phyloP scores from a whole-genome alignment of 371 early-diverging fungal species.

The Circinella umbellata region DNA sequence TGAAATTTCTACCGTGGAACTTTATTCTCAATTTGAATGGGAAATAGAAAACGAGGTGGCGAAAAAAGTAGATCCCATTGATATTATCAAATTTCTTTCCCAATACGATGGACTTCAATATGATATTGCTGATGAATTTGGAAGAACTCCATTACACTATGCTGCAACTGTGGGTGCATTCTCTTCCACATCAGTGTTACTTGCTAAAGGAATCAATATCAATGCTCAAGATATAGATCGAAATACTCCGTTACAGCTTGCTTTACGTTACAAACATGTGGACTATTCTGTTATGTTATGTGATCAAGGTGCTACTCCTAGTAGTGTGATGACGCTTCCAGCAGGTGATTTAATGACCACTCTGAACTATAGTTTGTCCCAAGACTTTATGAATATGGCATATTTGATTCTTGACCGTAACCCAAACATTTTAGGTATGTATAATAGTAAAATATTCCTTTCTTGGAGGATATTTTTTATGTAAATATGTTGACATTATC shows the following conservation, averaged over 20 bases:
- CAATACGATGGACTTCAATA: conserved; percentile 21
- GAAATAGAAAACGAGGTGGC: conserved; percentile 7
- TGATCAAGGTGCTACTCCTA: conserved; percentile 43
- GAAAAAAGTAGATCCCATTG: conserved; percentile 58
- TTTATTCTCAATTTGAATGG: conserved; percentile 22
- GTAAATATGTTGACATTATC: not conserved
- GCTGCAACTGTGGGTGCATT: conserved; percentile 63
- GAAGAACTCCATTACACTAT: conserved; percentile 65
- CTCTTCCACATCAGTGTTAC: conserved; percentile 53
- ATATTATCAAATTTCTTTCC: conserved; percentile 52
- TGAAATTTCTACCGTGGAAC: not conserved
- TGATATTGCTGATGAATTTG: conserved; percentile 41
- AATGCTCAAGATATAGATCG: conserved; percentile 53
- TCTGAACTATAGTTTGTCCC: conserved; percentile 44
- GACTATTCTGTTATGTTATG: conserved; percentile 62
- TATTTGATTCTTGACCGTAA: conserved; percentile 56
- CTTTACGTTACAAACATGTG: conserved; percentile 51
- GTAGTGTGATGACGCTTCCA: conserved; percentile 29
- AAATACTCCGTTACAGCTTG: conserved; percentile 56
- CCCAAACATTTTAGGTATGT: conserved; percentile 35
- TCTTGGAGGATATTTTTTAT: too few relatives aligned
- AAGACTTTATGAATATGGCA: conserved; percentile 57
- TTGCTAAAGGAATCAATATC: conserved; percentile 37
- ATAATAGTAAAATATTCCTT: too few relatives aligned
- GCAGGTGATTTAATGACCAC: conserved; percentile 34